These are phyloP conservation scores for Escovopsis sp. DNA, from an alignment of 2,329 filamentous ascomycete species.

Conservation along the genomic window DNA sequence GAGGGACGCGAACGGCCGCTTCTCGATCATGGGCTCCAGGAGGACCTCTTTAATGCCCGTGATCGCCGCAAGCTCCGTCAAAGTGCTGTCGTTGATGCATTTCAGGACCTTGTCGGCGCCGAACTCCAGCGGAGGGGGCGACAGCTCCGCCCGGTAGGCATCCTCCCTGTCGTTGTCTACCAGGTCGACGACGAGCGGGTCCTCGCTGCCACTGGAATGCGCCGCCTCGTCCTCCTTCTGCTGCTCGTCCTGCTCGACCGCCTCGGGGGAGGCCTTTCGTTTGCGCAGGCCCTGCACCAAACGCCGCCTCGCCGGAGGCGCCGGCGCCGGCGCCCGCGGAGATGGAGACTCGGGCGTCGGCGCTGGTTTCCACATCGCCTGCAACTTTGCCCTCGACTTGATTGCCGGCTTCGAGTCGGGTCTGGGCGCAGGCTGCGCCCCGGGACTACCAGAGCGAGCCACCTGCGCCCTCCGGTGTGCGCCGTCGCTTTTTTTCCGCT, in stretches of 20 bases:
- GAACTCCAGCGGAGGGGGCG: conserved; percentile 15
- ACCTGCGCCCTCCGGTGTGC: too few relatives aligned
- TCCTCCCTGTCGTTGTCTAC: conserved; percentile 29
- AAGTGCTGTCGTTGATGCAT: conserved; percentile 69
- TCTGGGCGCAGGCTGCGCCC: conserved; percentile 1
- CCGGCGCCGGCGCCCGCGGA: too few relatives aligned
- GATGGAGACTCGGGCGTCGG: conserved; percentile 3
- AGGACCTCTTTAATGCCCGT: conserved; percentile 58
- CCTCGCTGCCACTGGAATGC: conserved; percentile 14
- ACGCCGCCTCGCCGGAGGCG: conserved; percentile 14
- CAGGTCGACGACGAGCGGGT: conserved; percentile 21
- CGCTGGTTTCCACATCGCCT: conserved; percentile 4
- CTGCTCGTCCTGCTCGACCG: conserved; percentile 7
- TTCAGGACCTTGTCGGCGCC: conserved; percentile 43
- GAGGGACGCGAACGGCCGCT: conserved; percentile 59
- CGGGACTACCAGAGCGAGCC: too few relatives aligned
- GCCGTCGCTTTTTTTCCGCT: not conserved
- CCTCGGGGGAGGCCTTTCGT: conserved; percentile 12
- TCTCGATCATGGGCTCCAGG: conserved; percentile 53
- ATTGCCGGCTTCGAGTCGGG: not conserved
- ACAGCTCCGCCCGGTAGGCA: conserved; percentile 22
- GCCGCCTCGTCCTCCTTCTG: conserved; percentile 2
- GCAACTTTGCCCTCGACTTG: conserved; percentile 13
- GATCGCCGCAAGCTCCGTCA: conserved; percentile 67
- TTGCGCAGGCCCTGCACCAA: conserved; percentile 22